phyloP scores from a whole-genome alignment of 2,329 filamentous ascomycete species.

The Cordyceps farinosa region DNA sequence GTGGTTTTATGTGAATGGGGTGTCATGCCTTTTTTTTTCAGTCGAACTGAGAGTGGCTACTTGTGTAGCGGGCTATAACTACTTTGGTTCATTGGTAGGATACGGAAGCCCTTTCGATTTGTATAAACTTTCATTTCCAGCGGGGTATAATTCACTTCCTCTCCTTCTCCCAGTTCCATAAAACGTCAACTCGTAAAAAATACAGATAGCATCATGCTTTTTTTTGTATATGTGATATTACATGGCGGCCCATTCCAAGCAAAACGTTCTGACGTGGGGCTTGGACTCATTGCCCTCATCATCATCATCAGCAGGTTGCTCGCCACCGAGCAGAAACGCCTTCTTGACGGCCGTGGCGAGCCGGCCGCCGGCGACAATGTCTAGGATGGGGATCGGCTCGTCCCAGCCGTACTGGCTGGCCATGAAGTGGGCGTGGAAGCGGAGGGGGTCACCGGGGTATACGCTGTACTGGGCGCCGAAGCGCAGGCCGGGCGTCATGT shows the following conservation, averaged over 20 bases:
- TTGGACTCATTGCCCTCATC: constrained; percentile 29
- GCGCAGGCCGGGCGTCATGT: constrained; percentile 83
- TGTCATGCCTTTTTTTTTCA: not conserved
- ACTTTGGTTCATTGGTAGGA: not conserved
- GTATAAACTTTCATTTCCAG: not conserved
- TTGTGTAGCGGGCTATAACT: not conserved
- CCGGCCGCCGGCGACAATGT: constrained; percentile 80
- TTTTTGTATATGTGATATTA: constrained; percentile 39
- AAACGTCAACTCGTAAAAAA: not conserved
- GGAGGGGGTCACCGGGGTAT: constrained; percentile 90
- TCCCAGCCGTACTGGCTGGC: constrained; percentile 84
- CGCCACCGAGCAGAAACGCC: constrained; percentile 80
- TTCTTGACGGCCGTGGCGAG: constrained; percentile 96
- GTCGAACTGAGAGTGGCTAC: no score
- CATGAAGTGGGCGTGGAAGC: constrained; percentile 94
- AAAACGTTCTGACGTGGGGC: constrained; percentile 65
- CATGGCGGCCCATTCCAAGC: constrained; percentile 92
- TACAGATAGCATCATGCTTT: not conserved
- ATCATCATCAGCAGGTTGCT: constrained; percentile 34
- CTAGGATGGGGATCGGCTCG: constrained; percentile 76
- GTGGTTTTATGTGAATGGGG: not conserved
- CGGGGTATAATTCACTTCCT: not conserved
- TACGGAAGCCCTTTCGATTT: not conserved
- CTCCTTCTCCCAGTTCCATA: not conserved
- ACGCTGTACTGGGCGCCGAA: constrained; percentile 94